Base-by-base conservation (phyloP, 2,329 filamentous ascomycete species). In the Fusarium nygamai region DNA sequence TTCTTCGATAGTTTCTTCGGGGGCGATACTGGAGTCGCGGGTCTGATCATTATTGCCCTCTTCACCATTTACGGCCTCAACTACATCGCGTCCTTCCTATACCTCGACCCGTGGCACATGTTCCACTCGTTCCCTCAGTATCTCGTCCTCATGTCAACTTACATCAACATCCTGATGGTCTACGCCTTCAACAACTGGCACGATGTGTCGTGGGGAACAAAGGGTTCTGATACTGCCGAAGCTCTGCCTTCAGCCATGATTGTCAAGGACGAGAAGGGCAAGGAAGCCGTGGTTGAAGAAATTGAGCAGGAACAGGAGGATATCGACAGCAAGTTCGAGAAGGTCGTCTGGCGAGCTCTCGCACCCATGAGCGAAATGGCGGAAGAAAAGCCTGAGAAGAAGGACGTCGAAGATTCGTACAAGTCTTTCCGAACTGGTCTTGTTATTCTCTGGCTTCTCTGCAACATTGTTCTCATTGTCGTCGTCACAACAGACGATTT, bases 161-260 rank as follows among this genome's bases (percentile, higher is more conserved):
- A 77, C n/a, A 77, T 77, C 67, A 77, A 77, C 61, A 77, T 77
- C 7, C 69, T 77, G 14, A 77, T 77, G 75, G 75, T 77, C 10
- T 77, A 77, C 43, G 75, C 75, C 61, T 77, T 77, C 29, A 77
- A 77, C 64, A 77, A 77, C 56, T 77, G 75, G 75, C 75, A 77
- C 51, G 75, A 77, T 2, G 75, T 77, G 3, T 77, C 75, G 0
- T 77, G 75, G 75, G 75, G 75, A 57, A 77, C 75, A 14, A 77
- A 77, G 64, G 75, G 75, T 17, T 77, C 75, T 3, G 75, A 77
- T 34, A 47, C 70, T 1, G 69, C 75, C 2, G 75, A 76, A 39
- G 68, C 68, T 12, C 38, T 77, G 48, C 75, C 75, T 6, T 77
- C 75, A 16, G 75, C 75, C 38, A 74, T 57, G 33, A 63, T 77